Evolutionary conservation across 106 monocot species (phyloP).

Genomic region (Dendrobium catenatum): DNA sequence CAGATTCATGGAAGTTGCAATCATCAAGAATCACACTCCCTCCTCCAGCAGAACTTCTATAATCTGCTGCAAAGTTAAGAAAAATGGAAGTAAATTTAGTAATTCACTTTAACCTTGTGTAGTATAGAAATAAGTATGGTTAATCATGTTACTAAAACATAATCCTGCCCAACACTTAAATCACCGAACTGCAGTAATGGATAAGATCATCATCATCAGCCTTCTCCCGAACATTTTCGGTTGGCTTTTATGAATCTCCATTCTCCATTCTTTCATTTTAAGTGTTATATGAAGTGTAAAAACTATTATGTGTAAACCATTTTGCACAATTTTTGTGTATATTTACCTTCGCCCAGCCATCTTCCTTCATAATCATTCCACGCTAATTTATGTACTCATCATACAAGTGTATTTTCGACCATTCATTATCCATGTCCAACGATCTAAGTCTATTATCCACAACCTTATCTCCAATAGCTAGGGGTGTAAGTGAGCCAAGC

Average conservation of each 20-base stretch:
- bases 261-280: neutral
- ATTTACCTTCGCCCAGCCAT: neutral
- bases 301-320: neutral
- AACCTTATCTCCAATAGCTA: neutral
- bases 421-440: neutral
- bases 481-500: no score
- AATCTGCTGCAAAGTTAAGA: conserved; percentile 35
- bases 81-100: neutral
- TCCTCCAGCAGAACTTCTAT: conserved; percentile 79
- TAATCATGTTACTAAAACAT: neutral
- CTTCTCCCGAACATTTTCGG: neutral
- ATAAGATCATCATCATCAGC: neutral
- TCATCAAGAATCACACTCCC: conserved; percentile 83
- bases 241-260: neutral
- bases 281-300: neutral
- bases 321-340: neutral
- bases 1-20: conserved; percentile 97
- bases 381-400: neutral
- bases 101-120: neutral
- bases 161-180: neutral
- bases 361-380: neutral
- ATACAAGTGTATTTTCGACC: neutral
- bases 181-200: neutral
- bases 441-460: neutral
- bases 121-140: neutral